phyloP scores from a whole-genome alignment of 1,284 basidiomycete genomes.

The Cryptococcus sp. region DNA sequence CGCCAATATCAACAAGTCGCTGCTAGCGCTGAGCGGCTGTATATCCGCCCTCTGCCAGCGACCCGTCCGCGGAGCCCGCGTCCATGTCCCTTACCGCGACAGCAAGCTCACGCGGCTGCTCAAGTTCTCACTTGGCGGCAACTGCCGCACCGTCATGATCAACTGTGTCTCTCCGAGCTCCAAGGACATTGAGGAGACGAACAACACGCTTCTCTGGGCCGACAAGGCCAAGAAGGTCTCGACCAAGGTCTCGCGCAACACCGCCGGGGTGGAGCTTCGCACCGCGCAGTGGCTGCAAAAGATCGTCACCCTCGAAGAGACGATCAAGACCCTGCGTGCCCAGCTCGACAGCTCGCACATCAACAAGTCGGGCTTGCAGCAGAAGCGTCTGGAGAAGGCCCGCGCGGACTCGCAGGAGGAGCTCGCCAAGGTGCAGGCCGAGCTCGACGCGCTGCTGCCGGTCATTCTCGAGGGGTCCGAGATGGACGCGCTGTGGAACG shows the following conservation, averaged over 20 bases:
- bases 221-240: conserved; percentile 96
- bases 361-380: conserved; percentile 38
- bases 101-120: conserved; percentile 93
- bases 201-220: conserved; percentile 93
- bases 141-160: conserved; percentile 98
- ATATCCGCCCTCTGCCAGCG: conserved; percentile 86
- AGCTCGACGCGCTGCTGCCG: conserved; percentile 63
- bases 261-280: conserved; percentile 87
- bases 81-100: conserved; percentile 91
- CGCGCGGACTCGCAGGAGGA: conserved; percentile 65
- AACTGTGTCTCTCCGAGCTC: conserved; percentile 94
- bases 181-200: conserved; percentile 92
- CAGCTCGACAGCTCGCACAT: conserved; percentile 55
- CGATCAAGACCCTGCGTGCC: conserved; percentile 61
- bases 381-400: conserved; percentile 58
- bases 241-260: conserved; percentile 84
- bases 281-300: conserved; percentile 91
- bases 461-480: conserved; percentile 73
- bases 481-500: conserved; percentile 68
- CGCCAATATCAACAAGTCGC: conserved; percentile 95
- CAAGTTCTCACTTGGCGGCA: conserved; percentile 93
- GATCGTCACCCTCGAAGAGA: conserved; percentile 61
- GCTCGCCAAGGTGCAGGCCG: conserved; percentile 64
- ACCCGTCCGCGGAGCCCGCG: conserved; percentile 67
- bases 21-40: conserved; percentile 90